Evolutionary conservation across 495 filamentous ascomycete species (phyloP).

Genomic region (Aspergillus olivimuriae): DNA sequence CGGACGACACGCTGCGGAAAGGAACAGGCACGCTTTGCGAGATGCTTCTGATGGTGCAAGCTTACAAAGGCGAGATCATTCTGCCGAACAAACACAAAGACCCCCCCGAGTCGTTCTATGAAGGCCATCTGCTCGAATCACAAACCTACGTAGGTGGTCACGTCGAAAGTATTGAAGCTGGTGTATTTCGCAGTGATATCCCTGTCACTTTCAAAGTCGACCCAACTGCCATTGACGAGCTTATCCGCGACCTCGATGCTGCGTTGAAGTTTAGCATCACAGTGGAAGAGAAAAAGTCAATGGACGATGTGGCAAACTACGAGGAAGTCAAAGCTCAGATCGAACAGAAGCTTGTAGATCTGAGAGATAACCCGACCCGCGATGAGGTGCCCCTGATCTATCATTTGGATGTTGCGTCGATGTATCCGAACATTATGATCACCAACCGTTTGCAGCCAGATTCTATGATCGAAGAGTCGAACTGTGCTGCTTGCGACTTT

Average conservation of each 20-base stretch:
- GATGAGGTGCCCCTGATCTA: slow-evolving; percentile 88
- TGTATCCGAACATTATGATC: slow-evolving; percentile 99
- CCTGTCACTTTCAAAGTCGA: slow-evolving; percentile 89
- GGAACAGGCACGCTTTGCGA: slow-evolving; percentile 97
- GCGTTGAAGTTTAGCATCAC: slow-evolving; percentile 87
- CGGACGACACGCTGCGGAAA: slow-evolving; percentile 88
- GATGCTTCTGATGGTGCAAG: slow-evolving; percentile 98
- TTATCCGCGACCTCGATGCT: slow-evolving; percentile 79
- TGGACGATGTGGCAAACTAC: slow-evolving; percentile 90
- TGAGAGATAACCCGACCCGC: slow-evolving; percentile 76
- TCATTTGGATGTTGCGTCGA: slow-evolving; percentile 96
- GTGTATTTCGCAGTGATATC: slow-evolving; percentile 94
- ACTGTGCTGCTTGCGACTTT: slow-evolving; percentile 97
- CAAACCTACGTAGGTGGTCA: slow-evolving; percentile 98
- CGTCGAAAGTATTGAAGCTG: slow-evolving; percentile 98
- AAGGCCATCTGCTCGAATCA: slow-evolving; percentile 90
- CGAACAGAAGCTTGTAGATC: slow-evolving; percentile 55
- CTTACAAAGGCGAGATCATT: slow-evolving; percentile 85
- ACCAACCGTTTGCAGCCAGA: slow-evolving; percentile 97
- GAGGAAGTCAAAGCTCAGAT: slow-evolving; percentile 89
- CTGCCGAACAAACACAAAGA: slow-evolving; percentile 95
- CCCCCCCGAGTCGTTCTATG: slow-evolving; percentile 88
- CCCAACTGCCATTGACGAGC: slow-evolving; percentile 77
- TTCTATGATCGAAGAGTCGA: slow-evolving; percentile 94
- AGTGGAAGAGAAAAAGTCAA: slow-evolving; percentile 88